These are phyloP conservation scores for Dalechampia spathulata DNA, from an alignment of 441 rosid species.

Conservation along the genomic window DNA sequence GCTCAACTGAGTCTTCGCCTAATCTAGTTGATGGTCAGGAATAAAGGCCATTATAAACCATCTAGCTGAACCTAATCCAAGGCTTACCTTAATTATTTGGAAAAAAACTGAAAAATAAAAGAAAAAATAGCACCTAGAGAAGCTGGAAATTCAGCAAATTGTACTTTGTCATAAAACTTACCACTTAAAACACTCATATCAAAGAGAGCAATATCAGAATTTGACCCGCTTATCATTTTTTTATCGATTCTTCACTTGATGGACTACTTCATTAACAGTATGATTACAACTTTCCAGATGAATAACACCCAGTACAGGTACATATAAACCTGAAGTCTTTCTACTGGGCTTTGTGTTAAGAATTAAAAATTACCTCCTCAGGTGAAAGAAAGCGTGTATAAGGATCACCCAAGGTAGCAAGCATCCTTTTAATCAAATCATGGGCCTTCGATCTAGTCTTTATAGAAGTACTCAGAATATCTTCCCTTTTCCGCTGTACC, in stretches of 20 bases:
- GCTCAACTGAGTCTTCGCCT: background rate
- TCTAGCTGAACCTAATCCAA: background rate
- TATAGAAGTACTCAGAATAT: slow-evolving; percentile 45
- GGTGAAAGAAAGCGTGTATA: slow-evolving; percentile 90
- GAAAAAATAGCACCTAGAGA: too few relatives aligned
- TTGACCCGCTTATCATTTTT: too few relatives aligned
- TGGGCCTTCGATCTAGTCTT: slow-evolving; percentile 74
- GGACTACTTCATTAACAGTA: too few relatives aligned
- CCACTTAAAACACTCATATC: too few relatives aligned
- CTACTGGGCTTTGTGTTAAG: too few relatives aligned
- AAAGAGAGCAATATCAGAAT: background rate
- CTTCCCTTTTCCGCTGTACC: slow-evolving; percentile 55
- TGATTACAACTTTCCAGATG: background rate
- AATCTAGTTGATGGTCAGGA: background rate
- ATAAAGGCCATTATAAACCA: too few relatives aligned
- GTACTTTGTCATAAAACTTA: too few relatives aligned
- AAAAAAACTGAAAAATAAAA: too few relatives aligned
- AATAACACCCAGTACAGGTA: background rate
- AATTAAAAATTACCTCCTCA: slow-evolving; percentile 42
- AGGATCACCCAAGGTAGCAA: slow-evolving; percentile 78
- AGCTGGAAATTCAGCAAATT: too few relatives aligned
- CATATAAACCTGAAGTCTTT: background rate
- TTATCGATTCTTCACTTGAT: too few relatives aligned
- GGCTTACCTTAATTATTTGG: too few relatives aligned
- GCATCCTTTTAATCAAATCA: slow-evolving; percentile 64